Conservation (phyloP, 768 basidiomycete genomes). For the Trametes elegans region DNA sequence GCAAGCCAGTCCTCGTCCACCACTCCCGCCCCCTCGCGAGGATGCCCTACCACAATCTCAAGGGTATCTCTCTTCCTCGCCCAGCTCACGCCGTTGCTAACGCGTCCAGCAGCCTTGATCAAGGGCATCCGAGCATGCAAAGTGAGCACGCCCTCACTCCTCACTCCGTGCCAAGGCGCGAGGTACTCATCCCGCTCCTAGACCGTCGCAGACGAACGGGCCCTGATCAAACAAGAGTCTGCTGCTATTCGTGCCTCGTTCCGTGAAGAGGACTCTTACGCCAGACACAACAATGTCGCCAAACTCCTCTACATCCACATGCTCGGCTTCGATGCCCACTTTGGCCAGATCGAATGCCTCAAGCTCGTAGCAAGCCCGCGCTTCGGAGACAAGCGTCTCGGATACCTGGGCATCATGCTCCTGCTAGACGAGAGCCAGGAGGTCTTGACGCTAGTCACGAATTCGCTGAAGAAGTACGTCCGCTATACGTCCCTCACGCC, state of each 20-base stretch:
- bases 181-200: constrained; percentile 33
- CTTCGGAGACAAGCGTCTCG: constrained; percentile 94
- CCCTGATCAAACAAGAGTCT: constrained; percentile 95
- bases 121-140: constrained; percentile 98
- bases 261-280: constrained; percentile 93
- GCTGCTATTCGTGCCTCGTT: constrained; percentile 97
- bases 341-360: constrained; percentile 97
- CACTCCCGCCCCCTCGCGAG: constrained; percentile 11
- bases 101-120: constrained; percentile 69
- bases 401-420: constrained; percentile 97
- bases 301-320: constrained; percentile 99
- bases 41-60: constrained; percentile 87
- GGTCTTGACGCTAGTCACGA: constrained; percentile 94
- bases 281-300: constrained; percentile 95
- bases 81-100: constrained; percentile 22
- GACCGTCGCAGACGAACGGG: constrained; percentile 98
- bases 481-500: background rate
- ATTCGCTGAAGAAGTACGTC: constrained; percentile 93
- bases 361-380: constrained; percentile 93
- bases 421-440: constrained; percentile 97
- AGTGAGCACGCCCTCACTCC: constrained; percentile 35
- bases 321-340: constrained; percentile 98
- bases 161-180: constrained; percentile 8
- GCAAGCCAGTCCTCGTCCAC: constrained; percentile 3
- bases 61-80: constrained; percentile 52